Evolutionary conservation across 1,284 basidiomycete genomes (phyloP).

Genomic region (Naganishia sp.): DNA sequence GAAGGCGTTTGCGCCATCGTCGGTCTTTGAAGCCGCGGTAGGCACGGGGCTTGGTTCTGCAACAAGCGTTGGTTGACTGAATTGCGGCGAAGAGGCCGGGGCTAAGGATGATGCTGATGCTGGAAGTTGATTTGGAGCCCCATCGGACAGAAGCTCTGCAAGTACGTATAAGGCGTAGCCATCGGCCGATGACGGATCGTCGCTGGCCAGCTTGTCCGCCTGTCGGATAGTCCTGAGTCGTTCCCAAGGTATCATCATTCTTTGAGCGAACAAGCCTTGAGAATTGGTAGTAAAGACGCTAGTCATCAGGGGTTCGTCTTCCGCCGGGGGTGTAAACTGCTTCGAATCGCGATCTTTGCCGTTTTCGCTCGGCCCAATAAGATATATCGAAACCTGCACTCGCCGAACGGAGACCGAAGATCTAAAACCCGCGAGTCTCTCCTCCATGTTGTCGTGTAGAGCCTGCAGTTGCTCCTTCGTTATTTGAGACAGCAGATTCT

Average conservation of each 20-base stretch:
- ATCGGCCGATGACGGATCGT: neutral
- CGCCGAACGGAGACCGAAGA: slow-evolving; percentile 43
- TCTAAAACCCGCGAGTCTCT: slow-evolving; percentile 71
- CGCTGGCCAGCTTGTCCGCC: slow-evolving; percentile 60
- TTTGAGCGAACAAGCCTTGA: slow-evolving; percentile 71
- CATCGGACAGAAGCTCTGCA: slow-evolving; percentile 34
- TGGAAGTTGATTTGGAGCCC: slow-evolving; percentile 43
- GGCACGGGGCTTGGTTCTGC: slow-evolving; percentile 15
- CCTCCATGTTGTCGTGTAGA: slow-evolving; percentile 71
- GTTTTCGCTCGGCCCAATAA: slow-evolving; percentile 30
- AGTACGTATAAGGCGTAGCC: slow-evolving; percentile 54
- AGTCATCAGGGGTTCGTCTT: slow-evolving; percentile 58
- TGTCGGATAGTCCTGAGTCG: slow-evolving; percentile 61
- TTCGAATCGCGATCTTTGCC: neutral
- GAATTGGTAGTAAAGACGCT: slow-evolving; percentile 62
- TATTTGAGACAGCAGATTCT: slow-evolving; percentile 44
- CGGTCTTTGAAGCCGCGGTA: slow-evolving; percentile 17
- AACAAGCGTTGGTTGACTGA: neutral
- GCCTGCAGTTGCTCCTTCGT: slow-evolving; percentile 55
- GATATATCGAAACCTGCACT: slow-evolving; percentile 42
- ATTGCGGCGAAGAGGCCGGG: slow-evolving; percentile 11
- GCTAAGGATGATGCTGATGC: slow-evolving; percentile 36
- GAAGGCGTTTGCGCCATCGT: slow-evolving; percentile 31
- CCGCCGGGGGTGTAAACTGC: slow-evolving; percentile 20
- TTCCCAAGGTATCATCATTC: slow-evolving; percentile 67